These are phyloP conservation scores for Rubia balearica DNA, from an alignment of 305 asterid genomes.

Conservation along the genomic window DNA sequence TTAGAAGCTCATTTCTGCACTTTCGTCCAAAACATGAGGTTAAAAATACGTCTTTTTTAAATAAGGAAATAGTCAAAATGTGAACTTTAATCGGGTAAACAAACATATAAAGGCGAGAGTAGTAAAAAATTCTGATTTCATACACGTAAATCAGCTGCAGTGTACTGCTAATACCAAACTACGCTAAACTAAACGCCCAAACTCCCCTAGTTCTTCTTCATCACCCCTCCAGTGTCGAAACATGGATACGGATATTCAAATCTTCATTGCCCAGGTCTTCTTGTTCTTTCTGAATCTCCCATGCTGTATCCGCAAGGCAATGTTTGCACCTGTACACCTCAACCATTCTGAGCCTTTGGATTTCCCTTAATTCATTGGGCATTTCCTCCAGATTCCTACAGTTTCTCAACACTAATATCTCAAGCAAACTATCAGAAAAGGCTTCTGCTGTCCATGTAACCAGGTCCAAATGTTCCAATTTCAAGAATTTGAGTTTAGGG, in stretches of 20 bases:
- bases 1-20: no score
- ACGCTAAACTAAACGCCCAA: no score
- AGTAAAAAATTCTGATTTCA: no score
- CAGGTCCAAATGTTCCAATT: not conserved
- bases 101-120: no score
- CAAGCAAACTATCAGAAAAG: not conserved
- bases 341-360: not conserved
- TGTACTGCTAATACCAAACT: no score
- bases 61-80: no score
- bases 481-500: not conserved
- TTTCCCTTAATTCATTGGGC: not conserved
- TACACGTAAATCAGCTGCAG: no score
- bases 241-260: not conserved
- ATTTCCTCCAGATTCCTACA: not conserved
- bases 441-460: not conserved
- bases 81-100: no score
- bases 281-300: not conserved
- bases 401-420: slow-evolving; percentile 3
- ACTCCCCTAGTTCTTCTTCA: not conserved
- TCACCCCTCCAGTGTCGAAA: not conserved
- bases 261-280: not conserved
- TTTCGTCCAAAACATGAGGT: no score
- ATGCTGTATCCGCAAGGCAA: not conserved
- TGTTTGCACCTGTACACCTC: not conserved
- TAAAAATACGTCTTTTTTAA: no score